Base-by-base conservation (phyloP, 306 rosid genomes). In the Biancaea sappan region DNA sequence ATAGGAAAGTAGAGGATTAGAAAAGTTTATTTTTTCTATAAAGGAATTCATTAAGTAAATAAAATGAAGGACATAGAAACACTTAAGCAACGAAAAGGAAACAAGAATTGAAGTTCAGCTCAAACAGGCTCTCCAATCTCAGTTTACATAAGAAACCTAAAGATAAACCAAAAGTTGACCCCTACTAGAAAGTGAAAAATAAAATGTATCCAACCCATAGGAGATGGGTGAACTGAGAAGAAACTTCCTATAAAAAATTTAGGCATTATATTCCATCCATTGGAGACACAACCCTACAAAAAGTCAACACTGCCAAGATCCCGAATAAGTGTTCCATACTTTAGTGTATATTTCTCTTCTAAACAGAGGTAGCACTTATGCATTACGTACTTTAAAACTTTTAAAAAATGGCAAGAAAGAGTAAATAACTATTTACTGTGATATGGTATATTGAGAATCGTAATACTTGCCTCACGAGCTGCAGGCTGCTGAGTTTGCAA, bases 391-490 rank as follows among this genome's bases (percentile, higher is more conserved):
- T 57, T 21, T 25, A 41, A 35, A 29, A 34, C 52, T 21, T 65
- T 21, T 43, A 64, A 60, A 72, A 77, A 66, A 19, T 37, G 53
- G n/a, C 66, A 10, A 29, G 22, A 81, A 66, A 65, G 6, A 57
- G 54, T 16, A 71, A 56, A 60, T 71, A 16, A 46, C 21, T 46
- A 59, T 35, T 29, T 16, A 32, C 31, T n/a, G 12, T 8, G 31
- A 44, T 52, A 61, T 62, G 40, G 28, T 50, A 73, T 43, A 29
- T 15, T 10, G 32, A 25, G 38, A 32, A 63, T 68, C 66, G 40
- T 41, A 78, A 59, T 35, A 75, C 87, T 72, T 78, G 73, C 99
- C 99, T 94, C 96, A 5, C 63, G 83, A 79, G 88, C 74, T 34
- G 81, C 69, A 76, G 31, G 84, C 73, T 78, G 90, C 75, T 81